Evolutionary conservation across 768 basidiomycete genomes (phyloP).

Genomic region (Hericium coralloides): DNA sequence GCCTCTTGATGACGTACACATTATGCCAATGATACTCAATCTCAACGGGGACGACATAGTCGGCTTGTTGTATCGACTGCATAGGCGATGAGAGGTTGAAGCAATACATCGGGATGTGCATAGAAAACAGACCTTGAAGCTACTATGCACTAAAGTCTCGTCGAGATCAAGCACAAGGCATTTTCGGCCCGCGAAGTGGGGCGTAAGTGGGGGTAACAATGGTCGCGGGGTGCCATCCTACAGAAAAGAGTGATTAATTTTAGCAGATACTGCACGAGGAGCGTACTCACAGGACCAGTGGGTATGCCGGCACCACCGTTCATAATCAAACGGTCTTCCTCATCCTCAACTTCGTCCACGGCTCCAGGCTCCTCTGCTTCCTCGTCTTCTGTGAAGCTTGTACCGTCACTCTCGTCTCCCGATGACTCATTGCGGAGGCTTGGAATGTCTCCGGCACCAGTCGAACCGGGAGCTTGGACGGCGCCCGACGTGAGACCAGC

Average conservation of each 20-base stretch:
- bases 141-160: conserved; percentile 94
- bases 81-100: conserved; percentile 1
- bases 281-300: conserved; percentile 68
- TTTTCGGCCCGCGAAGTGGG: conserved; percentile 81
- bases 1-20: conserved; percentile 97
- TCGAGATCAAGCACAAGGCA: conserved; percentile 96
- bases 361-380: conserved; percentile 45
- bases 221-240: conserved; percentile 86
- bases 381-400: conserved; percentile 62
- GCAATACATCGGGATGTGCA: neutral
- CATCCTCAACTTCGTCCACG: conserved; percentile 67
- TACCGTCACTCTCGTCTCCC: conserved; percentile 48
- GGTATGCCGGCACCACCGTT: conserved; percentile 95
- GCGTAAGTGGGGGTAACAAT: conserved; percentile 75
- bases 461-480: conserved; percentile 86
- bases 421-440: conserved; percentile 33
- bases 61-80: conserved; percentile 88
- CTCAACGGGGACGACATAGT: conserved; percentile 98
- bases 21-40: conserved; percentile 99
- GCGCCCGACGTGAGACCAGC: conserved; percentile 87
- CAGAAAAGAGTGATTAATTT: neutral
- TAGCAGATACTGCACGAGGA: neutral
- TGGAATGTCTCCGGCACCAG: conserved; percentile 31
- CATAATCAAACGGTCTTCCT: conserved; percentile 83
- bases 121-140: conserved; percentile 74